Base-by-base conservation (phyloP, 1,284 basidiomycete genomes). In the Cutaneotrichosporon sp. region DNA sequence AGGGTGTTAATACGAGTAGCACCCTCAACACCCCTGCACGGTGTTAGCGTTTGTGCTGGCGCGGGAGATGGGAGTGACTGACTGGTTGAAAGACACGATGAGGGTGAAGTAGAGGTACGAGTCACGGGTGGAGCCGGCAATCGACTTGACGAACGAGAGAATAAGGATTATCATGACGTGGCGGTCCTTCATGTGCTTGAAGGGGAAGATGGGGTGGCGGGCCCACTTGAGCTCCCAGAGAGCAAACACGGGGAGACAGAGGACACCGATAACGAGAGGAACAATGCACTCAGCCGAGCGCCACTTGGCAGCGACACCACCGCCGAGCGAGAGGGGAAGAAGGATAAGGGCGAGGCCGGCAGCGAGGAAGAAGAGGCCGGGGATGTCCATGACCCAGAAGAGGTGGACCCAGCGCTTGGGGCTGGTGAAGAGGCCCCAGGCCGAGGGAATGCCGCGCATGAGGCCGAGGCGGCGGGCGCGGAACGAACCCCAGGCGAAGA, bases 311-410 rank as follows among this genome's bases (percentile, higher is more conserved):
- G 56, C 64, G 0, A 64, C 53, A 13, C 76, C 75, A 1, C 77
- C 78, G 0, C 80, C 80, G 33, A 81, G 72, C 6, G 79, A 78
- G 59, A 81, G 72, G 0, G 80, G 80, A 0, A 80, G 67, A 9
- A 81, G 71, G 62, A 81, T 76, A 16, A 79, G 68, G 3, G 72
- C 69, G 34, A 80, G 72, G 3, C 70, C 63, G 4, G 71, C 78
- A 20, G 75, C 74, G 27, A 79, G 60, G 29, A 82, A 67, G 53
- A 80, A 64, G 34, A 80, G 67, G 25, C 81, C 80, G 31, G 78
- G 63, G 29, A 80, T 42, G 62, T 81, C 80, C 25, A 80, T 68
- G 55, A 80, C 74, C 79, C 79, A 81, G 71, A 81, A 81, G 7
- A 82, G 68, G 45, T 75, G 72, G 9, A 67, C 52, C 58, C 72